These are phyloP conservation scores for Beauveria caledonica DNA, from an alignment of 2,329 filamentous ascomycete species.

Conservation along the genomic window DNA sequence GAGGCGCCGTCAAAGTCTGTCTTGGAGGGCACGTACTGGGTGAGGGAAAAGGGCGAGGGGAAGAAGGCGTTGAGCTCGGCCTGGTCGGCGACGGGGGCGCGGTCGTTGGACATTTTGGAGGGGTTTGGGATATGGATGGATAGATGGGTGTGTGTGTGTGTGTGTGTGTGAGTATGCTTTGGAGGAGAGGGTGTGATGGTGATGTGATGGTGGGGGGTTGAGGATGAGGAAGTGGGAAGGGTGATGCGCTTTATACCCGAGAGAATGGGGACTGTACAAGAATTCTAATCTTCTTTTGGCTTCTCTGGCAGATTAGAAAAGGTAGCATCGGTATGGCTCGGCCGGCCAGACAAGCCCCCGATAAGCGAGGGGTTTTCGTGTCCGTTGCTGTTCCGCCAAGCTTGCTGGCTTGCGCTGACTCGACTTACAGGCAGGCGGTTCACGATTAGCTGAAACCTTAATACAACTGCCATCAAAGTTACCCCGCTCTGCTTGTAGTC, in stretches of 20 bases:
- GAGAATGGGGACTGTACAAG: neutral
- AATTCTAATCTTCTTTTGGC: neutral
- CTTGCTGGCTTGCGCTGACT: too few relatives aligned
- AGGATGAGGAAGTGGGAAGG: neutral
- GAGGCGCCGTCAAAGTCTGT: conserved; percentile 16
- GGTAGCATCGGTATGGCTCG: neutral
- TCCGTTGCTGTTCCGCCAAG: too few relatives aligned
- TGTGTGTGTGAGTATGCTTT: neutral
- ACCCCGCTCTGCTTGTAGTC: too few relatives aligned
- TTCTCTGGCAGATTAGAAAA: neutral
- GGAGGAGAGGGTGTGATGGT: neutral
- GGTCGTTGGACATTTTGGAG: conserved; percentile 7
- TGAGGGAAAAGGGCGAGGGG: conserved; percentile 16
- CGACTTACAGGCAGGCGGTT: too few relatives aligned
- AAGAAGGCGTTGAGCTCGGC: conserved; percentile 18
- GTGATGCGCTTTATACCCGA: neutral
- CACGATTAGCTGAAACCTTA: neutral
- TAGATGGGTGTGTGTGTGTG: neutral
- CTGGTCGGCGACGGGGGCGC: conserved; percentile 14
- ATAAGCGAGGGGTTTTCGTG: too few relatives aligned
- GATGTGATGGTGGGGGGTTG: neutral
- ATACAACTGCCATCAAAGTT: neutral
- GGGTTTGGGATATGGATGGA: neutral
- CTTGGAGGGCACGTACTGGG: conserved; percentile 15
- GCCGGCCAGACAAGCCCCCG: neutral